Base-by-base conservation (phyloP, 2,329 filamentous ascomycete genomes). In the Scedosporium minutisporum region DNA sequence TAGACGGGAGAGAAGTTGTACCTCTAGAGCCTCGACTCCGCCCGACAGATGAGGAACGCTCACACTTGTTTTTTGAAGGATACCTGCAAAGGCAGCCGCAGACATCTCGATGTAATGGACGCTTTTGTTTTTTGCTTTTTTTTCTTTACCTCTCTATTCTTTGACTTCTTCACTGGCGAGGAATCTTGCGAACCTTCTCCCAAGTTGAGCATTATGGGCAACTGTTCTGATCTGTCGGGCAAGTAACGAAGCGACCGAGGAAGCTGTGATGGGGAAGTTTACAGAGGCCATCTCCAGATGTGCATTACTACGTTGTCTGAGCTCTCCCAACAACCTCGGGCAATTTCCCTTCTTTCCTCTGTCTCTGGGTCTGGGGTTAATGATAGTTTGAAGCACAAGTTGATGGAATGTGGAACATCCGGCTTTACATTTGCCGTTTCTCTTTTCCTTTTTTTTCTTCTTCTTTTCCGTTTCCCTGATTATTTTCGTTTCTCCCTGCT, bases 61-160 rank as follows among this genome's bases (percentile, higher is more conserved):
- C 42, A 21, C 12, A 23, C 41, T 42, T 25, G 41, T 27, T 42
- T 23, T 48, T 48, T 9, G 12, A 18, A 16, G 58, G n/a, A 23
- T 29, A 25, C 23, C 42, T 51, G 33, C 25, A 46, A 48, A 29
- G 41, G 42, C 42, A 48, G 23, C 42, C 25, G 58, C 21, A 60
- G 9, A 38, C 44, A 48, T 48, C 1, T n/a, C 44, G 44, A 48
- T 48, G 44, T 48, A 48, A 18, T 48, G 44, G 65, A 63, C 53
- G 62, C 55, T 29, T 66, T 58, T 66, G 61, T 64, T 61, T 64
- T 63, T 62, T 48, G 16, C 9, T 55, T 64, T 57, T 18, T 51
- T 46, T 57, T 42, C 61, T n/a, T 38, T n/a, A n/a, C n/a, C n/a
- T 44, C 63, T 57, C 25, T 62, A 55, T 62, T 27, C 58, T 65